Evolutionary conservation across 805 yeast genomes (phyloP).

Genomic region (Myxozyma monticola): DNA sequence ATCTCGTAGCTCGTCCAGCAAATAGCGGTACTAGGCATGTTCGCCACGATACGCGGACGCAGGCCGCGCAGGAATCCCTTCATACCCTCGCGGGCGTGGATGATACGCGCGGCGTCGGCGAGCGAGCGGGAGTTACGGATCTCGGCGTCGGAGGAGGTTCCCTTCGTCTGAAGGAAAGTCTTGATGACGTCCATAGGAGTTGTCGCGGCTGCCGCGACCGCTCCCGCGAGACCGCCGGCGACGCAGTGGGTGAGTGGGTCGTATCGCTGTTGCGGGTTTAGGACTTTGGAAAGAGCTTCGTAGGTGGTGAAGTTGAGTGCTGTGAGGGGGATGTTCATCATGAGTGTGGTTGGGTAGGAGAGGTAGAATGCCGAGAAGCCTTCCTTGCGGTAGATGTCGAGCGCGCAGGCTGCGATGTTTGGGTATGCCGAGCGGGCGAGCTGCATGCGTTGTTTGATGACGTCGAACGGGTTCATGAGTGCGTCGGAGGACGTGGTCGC

Average conservation of each 20-base stretch:
- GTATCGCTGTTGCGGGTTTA: slow-evolving; percentile 73
- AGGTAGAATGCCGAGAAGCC: slow-evolving; percentile 76
- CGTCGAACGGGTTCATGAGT: slow-evolving; percentile 96
- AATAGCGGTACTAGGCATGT: slow-evolving; percentile 94
- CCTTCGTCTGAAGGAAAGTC: slow-evolving; percentile 82
- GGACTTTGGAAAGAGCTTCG: slow-evolving; percentile 72
- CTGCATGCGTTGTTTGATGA: slow-evolving; percentile 94
- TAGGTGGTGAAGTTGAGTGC: slow-evolving; percentile 91
- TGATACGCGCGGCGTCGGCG: slow-evolving; percentile 64
- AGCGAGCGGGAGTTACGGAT: slow-evolving; percentile 66
- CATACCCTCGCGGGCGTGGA: slow-evolving; percentile 50
- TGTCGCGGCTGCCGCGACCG: slow-evolving; percentile 89
- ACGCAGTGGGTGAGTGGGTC: slow-evolving; percentile 91
- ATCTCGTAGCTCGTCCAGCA: slow-evolving; percentile 98
- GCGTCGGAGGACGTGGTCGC: slow-evolving; percentile 95
- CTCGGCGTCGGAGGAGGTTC: slow-evolving; percentile 37
- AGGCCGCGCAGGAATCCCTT: slow-evolving; percentile 79
- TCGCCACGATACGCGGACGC: slow-evolving; percentile 86
- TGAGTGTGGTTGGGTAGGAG: slow-evolving; percentile 90
- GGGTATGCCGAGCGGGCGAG: slow-evolving; percentile 37
- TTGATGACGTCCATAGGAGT: slow-evolving; percentile 94
- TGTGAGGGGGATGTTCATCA: slow-evolving; percentile 91
- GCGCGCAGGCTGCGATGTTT: slow-evolving; percentile 35
- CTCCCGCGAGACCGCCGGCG: slow-evolving; percentile 93
- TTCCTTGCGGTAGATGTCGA: slow-evolving; percentile 39